A percentile compares a stretch with the other conserved stretches of the same genome.
phyloP scores from a whole-genome alignment of 257 asterid species.

The Solanum chiquidenum region DNA sequence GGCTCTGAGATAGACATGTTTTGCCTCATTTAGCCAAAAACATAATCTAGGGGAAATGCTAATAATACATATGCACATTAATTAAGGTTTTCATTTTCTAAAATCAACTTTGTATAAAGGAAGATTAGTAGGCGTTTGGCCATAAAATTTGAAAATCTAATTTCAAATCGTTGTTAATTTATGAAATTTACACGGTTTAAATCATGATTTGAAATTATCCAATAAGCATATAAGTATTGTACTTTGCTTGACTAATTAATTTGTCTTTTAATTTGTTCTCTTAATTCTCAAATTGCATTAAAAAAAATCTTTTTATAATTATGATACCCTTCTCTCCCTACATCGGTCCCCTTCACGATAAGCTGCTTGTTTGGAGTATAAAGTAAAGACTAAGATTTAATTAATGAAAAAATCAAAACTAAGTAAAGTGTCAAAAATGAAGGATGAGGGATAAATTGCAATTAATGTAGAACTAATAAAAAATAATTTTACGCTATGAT shows the following conservation, averaged over 20 bases:
- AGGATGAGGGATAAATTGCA: neutral
- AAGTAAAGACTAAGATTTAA: neutral
- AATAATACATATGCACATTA: neutral
- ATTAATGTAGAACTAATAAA: neutral
- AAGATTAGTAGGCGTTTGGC: neutral
- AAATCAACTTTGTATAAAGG: neutral
- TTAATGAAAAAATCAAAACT: neutral
- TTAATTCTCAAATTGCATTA: neutral
- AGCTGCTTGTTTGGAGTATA: neutral
- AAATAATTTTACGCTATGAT: neutral
- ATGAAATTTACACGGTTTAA: neutral
- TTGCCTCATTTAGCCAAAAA: conserved; percentile 18
- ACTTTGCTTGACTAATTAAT: neutral
- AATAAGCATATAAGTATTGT: neutral
- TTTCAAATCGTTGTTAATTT: neutral
- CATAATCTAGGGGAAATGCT: neutral
- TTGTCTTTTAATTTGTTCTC: neutral
- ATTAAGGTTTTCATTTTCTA: neutral
- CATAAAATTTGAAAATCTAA: neutral
- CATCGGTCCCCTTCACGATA: neutral
- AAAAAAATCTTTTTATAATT: too few relatives aligned
- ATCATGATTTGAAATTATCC: neutral
- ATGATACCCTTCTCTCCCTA: neutral
- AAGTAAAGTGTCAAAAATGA: neutral
- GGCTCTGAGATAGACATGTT: neutral